A percentile compares a stretch with the other conserved stretches of the same genome.
Conservation (phyloP, 345 rosid genomes). For the Gossypium stocksii region DNA sequence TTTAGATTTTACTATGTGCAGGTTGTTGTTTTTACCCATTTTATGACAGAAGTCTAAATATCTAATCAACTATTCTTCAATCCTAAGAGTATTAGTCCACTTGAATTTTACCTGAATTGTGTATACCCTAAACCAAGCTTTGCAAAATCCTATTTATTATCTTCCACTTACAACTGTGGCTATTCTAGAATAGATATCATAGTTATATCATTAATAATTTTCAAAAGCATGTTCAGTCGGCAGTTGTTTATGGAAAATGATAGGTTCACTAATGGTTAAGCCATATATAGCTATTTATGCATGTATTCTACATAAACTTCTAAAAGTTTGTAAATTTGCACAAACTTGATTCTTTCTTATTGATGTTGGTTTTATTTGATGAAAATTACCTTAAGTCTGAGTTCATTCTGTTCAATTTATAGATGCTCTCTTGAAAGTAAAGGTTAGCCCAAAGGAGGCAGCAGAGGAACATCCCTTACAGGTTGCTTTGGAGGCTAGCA, state of each 20-base stretch:
- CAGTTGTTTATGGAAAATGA: slow-evolving; percentile 3
- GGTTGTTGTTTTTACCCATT: background rate
- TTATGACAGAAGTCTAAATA: background rate
- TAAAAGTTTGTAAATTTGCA: background rate
- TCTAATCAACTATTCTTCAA: background rate
- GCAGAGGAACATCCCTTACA: slow-evolving; percentile 51
- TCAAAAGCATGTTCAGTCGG: background rate
- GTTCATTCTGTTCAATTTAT: slow-evolving; percentile 26
- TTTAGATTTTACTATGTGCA: background rate
- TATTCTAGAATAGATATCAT: background rate
- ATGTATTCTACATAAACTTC: background rate
- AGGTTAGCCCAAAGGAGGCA: slow-evolving; percentile 56
- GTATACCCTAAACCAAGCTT: background rate
- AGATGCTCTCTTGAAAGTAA: slow-evolving; percentile 56
- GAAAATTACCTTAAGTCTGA: slow-evolving; percentile 15
- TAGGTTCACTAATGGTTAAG: background rate
- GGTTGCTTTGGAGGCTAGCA: slow-evolving; percentile 66
- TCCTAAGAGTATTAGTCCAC: background rate
- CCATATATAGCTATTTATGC: background rate
- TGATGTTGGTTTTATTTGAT: slow-evolving; percentile 8
- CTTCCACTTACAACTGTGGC: background rate
- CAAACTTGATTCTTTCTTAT: background rate
- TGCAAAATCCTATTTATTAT: background rate
- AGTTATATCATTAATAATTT: background rate
- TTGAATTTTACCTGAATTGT: background rate